These are phyloP conservation scores for Blastocystis sp. DNA, from an alignment of 352 stramenopile species.

Conservation along the genomic window DNA sequence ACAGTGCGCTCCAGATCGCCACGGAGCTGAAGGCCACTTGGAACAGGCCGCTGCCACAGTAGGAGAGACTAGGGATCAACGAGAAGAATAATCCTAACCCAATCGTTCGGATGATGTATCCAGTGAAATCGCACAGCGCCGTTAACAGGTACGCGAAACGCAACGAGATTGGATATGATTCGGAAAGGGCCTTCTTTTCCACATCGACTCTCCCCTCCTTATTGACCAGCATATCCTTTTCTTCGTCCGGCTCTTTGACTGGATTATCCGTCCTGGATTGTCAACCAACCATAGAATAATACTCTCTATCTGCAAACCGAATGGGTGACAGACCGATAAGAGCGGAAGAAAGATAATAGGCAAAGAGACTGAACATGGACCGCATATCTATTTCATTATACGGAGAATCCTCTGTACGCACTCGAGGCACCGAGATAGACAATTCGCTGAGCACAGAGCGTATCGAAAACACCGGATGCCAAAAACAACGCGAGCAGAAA, in stretches of 20 bases:
- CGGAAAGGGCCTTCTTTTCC: too few species aligned
- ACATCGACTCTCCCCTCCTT: too few species aligned
- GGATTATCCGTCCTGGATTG: too few species aligned
- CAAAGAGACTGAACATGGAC: constrained; percentile 36
- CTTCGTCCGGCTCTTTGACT: too few species aligned
- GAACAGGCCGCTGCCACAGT: constrained; percentile 24
- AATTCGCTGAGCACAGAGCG: constrained; percentile 1
- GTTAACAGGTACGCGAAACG: neutral
- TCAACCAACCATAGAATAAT: too few species aligned
- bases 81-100: neutral
- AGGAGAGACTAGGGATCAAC: neutral
- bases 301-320: neutral
- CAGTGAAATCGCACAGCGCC: neutral
- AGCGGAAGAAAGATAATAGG: constrained; percentile 1
- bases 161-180: too few species aligned
- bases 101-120: constrained; percentile 37
- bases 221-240: too few species aligned
- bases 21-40: constrained; percentile 35
- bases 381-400: neutral
- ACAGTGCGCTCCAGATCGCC: constrained; percentile 10
- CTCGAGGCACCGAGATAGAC: constrained; percentile 1
- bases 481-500: neutral
- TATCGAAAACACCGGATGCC: constrained; percentile 7
- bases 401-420: neutral
- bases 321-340: neutral